Evolutionary conservation across 2,329 filamentous ascomycete genomes (phyloP).

Genomic region (Mycosphaerella sp.): DNA sequence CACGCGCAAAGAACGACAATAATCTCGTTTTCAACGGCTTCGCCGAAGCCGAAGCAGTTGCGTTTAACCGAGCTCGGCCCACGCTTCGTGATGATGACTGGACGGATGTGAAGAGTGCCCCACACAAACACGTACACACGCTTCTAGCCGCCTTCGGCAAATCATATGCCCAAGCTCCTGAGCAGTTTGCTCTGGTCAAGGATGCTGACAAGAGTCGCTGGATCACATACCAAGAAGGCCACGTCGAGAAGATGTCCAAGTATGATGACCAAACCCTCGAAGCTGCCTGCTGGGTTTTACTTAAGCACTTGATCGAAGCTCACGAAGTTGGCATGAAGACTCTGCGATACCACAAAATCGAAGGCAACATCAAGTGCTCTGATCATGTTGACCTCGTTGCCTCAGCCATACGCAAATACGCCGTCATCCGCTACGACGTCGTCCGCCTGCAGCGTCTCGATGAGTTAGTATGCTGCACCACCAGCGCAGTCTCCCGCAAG

Average conservation of each 20-base stretch:
- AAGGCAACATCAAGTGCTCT: conserved; percentile 13
- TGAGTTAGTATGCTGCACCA: conserved; percentile 15
- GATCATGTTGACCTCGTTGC: conserved; percentile 11
- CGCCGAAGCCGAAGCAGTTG: conserved; percentile 11
- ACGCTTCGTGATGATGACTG: conserved; percentile 13
- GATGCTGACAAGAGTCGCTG: conserved; percentile 10
- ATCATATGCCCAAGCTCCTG: conserved; percentile 4
- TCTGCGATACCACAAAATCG: conserved; percentile 9
- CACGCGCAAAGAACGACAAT: neutral
- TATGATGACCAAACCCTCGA: conserved; percentile 9
- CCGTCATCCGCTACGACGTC: conserved; percentile 17
- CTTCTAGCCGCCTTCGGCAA: conserved; percentile 12
- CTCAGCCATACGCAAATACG: conserved; percentile 11
- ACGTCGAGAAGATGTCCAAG: conserved; percentile 14
- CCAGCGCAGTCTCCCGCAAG: conserved; percentile 13
- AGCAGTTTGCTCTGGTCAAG: conserved; percentile 6
- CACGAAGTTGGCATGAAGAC: conserved; percentile 13
- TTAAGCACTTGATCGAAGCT: conserved; percentile 12
- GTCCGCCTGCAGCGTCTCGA: conserved; percentile 15
- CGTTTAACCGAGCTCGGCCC: conserved; percentile 7
- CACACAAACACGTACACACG: conserved; percentile 6
- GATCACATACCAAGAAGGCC: conserved; percentile 11
- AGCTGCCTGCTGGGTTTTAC: conserved; percentile 14
- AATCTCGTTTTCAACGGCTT: conserved; percentile 12
- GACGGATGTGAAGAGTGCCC: conserved; percentile 6